phyloP scores from a whole-genome alignment of 176 grass and related monocot genomes.

The Oryza meridionalis region DNA sequence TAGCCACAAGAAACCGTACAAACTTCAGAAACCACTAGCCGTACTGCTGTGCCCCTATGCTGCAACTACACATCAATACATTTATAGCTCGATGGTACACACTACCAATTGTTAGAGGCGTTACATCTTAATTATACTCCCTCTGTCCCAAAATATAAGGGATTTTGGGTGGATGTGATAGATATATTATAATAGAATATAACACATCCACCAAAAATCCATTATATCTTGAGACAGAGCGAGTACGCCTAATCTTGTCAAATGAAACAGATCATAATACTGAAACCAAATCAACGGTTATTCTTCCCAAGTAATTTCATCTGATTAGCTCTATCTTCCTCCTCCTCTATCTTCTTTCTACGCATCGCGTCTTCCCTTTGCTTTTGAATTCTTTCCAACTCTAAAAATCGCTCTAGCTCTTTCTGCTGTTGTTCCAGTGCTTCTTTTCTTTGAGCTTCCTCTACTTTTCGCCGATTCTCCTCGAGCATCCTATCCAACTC shows the following conservation, averaged over 20 bases:
- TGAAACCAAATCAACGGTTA: slow-evolving; percentile 16
- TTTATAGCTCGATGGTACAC: neutral
- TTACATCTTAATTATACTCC: neutral
- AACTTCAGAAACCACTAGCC: slow-evolving; percentile 2
- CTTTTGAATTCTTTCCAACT: slow-evolving; percentile 82
- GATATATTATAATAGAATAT: too few relatives aligned
- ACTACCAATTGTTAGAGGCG: neutral
- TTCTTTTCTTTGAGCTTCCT: slow-evolving; percentile 83
- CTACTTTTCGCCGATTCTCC: slow-evolving; percentile 82
- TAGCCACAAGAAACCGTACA: neutral
- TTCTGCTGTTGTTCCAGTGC: slow-evolving; percentile 76
- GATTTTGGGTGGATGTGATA: too few relatives aligned
- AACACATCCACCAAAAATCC: too few relatives aligned
- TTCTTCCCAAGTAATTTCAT: slow-evolving; percentile 72
- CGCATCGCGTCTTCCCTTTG: slow-evolving; percentile 87
- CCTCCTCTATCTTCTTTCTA: slow-evolving; percentile 89
- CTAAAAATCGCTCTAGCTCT: slow-evolving; percentile 87
- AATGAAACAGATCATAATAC: neutral
- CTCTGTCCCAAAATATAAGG: too few relatives aligned
- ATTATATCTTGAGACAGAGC: too few relatives aligned
- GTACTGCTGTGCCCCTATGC: neutral
- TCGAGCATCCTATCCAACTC: slow-evolving; percentile 96
- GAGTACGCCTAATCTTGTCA: neutral
- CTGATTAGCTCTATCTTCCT: slow-evolving; percentile 72
- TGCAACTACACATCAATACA: neutral